Evolutionary conservation across 1,139 yeast species (phyloP).

Genomic region (Yamadazyma mexicana): DNA sequence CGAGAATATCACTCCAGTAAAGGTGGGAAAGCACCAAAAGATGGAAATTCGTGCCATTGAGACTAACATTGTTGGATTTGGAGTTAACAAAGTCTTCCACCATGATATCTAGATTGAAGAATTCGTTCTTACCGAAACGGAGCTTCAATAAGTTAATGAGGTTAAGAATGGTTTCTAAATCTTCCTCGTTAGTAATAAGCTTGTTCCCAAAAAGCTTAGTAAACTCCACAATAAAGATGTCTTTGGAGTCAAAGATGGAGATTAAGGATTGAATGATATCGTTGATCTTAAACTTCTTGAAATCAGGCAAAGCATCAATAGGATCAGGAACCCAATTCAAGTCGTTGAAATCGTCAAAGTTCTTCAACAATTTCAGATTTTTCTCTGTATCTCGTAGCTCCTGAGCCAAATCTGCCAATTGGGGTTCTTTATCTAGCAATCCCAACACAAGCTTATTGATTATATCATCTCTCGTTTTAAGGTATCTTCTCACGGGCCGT

Average conservation of each 20-base stretch:
- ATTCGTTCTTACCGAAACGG: slow-evolving; percentile 66
- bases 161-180: slow-evolving; percentile 35
- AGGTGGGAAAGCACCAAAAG: slow-evolving; percentile 44
- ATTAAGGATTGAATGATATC: slow-evolving; percentile 74
- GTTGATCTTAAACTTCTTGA: slow-evolving; percentile 59
- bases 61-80: slow-evolving; percentile 17
- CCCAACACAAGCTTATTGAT: slow-evolving; percentile 72
- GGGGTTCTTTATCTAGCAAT: slow-evolving; percentile 52
- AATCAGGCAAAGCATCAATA: slow-evolving; percentile 88
- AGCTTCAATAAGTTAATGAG: slow-evolving; percentile 57
- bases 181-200: slow-evolving; percentile 39
- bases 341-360: slow-evolving; percentile 40
- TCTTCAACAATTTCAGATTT: slow-evolving; percentile 13
- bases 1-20: slow-evolving; percentile 53
- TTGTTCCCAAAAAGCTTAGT: slow-evolving; percentile 63
- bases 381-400: slow-evolving; percentile 41
- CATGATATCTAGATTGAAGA: slow-evolving; percentile 82
- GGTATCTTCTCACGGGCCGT: slow-evolving; percentile 65
- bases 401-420: slow-evolving; percentile 50
- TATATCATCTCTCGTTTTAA: slow-evolving; percentile 74
- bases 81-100: slow-evolving; percentile 69
- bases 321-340: slow-evolving; percentile 88
- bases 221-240: slow-evolving; percentile 71
- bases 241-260: slow-evolving; percentile 77
- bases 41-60: slow-evolving; percentile 21